Percentiles rank a stretch among this genome's conserved stretches.
phyloP scores from a whole-genome alignment of 805 yeast species.

The Kodamaea laetipori region DNA sequence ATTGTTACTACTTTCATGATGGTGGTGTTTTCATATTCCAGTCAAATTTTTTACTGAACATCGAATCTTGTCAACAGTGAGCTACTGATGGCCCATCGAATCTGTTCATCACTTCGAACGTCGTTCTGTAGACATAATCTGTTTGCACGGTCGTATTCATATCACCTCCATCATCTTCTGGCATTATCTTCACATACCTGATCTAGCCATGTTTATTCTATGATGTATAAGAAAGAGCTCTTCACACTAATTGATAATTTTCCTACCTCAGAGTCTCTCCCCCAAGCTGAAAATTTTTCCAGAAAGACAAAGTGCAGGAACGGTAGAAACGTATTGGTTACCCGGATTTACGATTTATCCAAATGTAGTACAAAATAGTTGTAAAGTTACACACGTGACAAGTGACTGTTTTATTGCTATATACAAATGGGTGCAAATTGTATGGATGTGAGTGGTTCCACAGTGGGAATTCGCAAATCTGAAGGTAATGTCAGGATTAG shows the following conservation, averaged over 20 bases:
- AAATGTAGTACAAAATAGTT: background rate
- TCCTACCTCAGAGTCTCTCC: constrained; percentile 9
- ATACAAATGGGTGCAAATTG: constrained; percentile 4
- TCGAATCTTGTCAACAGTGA: too few relatives aligned
- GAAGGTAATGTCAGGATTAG: too few relatives aligned
- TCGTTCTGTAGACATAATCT: too few relatives aligned
- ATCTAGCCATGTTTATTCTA: constrained; percentile 55
- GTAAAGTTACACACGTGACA: constrained; percentile 13
- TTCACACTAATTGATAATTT: constrained; percentile 13
- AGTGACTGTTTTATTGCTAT: constrained; percentile 17
- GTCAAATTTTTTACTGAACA: background rate
- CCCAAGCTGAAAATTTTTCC: constrained; percentile 15
- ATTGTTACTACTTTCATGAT: background rate
- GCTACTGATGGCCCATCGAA: too few relatives aligned
- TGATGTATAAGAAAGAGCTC: constrained; percentile 16
- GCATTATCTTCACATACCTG: constrained; percentile 52
- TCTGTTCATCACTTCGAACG: constrained; percentile 2
- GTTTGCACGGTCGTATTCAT: too few relatives aligned
- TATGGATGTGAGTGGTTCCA: constrained; percentile 7
- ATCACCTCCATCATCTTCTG: background rate
- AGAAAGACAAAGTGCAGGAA: constrained; percentile 9
- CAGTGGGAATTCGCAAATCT: too few relatives aligned
- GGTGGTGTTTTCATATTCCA: background rate
- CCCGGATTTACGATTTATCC: background rate
- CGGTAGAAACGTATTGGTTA: background rate